A percentile compares a stretch with the other conserved stretches of the same genome.
Evolutionary conservation across 495 filamentous ascomycete genomes (phyloP).

Genomic region (Neurospora hispaniola): DNA sequence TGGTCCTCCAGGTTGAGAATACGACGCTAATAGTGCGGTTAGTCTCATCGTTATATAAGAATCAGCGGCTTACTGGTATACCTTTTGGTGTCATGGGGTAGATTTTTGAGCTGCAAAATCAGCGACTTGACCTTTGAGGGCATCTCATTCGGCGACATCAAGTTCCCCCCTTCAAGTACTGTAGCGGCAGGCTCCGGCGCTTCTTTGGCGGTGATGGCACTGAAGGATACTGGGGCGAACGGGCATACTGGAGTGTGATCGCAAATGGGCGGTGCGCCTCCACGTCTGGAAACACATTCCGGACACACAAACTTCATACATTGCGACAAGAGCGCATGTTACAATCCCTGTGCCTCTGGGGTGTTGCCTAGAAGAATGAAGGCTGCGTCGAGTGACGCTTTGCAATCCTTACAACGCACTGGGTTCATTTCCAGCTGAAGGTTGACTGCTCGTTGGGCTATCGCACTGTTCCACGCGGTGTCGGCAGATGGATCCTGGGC

Average conservation of each 20-base stretch:
- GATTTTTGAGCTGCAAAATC: constrained; percentile 7
- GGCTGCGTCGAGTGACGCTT: background rate
- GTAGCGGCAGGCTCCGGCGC: background rate
- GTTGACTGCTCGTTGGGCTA: constrained; percentile 20
- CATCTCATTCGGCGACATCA: background rate
- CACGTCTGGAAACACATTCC: constrained; percentile 1
- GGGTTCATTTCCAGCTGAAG: constrained; percentile 11
- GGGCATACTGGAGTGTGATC: constrained; percentile 17
- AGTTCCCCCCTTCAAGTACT: constrained; percentile 3
- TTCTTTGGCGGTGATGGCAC: background rate
- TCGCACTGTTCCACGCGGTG: constrained; percentile 6
- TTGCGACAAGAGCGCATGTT: constrained; percentile 4
- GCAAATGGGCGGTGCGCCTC: constrained; percentile 3
- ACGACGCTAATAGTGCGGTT: constrained; percentile 22
- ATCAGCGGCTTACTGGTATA: background rate
- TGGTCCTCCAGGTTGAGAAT: constrained; percentile 36
- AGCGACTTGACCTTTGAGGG: constrained; percentile 21
- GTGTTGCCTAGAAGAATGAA: constrained; percentile 2
- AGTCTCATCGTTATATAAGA: background rate
- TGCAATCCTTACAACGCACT: background rate
- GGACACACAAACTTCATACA: constrained; percentile 15
- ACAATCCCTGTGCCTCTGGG: background rate
- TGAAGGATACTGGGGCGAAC: constrained; percentile 12
- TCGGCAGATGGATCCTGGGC: background rate
- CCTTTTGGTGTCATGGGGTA: constrained; percentile 18